Evolutionary conservation across 2,329 filamentous ascomycete species (phyloP).

Genomic region (Ophiostoma sp.): DNA sequence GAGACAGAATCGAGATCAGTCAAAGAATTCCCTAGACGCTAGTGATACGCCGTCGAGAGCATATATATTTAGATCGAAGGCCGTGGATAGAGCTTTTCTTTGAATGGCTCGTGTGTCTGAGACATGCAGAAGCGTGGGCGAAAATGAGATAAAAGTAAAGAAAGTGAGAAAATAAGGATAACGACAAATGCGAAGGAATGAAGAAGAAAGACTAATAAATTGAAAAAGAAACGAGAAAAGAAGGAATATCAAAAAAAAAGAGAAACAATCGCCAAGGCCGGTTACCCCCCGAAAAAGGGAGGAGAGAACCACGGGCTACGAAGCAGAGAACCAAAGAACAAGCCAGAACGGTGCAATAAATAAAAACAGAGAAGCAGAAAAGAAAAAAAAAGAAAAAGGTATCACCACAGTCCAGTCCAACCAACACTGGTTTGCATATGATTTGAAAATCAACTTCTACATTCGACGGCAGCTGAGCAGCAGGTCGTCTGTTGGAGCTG

Average conservation of each 20-base stretch:
- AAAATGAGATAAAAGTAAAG: constrained; percentile 4
- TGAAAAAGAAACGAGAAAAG: neutral
- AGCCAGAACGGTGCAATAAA: no score
- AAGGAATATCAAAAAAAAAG: neutral
- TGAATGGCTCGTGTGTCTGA: constrained; percentile 13
- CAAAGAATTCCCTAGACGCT: no score
- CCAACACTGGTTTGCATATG: no score
- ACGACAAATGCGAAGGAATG: neutral
- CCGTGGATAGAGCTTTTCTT: neutral
- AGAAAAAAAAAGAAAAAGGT: no score
- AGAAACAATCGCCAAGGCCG: neutral
- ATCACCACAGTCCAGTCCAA: no score
- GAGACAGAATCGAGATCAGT: neutral
- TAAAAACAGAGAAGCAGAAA: no score
- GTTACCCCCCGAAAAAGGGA: neutral
- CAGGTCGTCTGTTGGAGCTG: no score
- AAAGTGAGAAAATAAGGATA: neutral
- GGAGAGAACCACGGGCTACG: neutral
- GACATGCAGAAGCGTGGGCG: constrained; percentile 20
- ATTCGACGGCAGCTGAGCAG: no score
- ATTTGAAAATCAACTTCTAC: no score
- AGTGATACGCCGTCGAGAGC: no score
- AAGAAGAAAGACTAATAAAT: neutral
- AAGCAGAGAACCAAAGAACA: no score
- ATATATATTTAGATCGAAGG: no score